Base-by-base conservation (phyloP, 78 protist genomes). In the Cavenderia fasciculata region DNA sequence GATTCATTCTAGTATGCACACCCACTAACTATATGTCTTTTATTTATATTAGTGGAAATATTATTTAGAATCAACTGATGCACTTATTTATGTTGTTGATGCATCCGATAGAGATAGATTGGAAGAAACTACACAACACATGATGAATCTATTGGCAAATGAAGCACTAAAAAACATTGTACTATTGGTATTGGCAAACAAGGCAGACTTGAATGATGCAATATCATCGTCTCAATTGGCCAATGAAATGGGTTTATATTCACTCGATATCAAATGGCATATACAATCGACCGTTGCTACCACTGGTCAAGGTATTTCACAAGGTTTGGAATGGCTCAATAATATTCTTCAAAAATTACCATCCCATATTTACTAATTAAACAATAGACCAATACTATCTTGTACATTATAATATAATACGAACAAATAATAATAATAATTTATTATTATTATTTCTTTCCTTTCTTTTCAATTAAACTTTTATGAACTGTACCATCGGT, bases 161-260 rank as follows among this genome's bases (percentile, higher is more conserved):
- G 34, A 23, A 4, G 74, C 19, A 23, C 68, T 94, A 7, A 41
- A 36, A 16, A 33, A 87, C 4, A 46, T 87, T 10, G 59, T 69
- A 5, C 33, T 96, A 8, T 57, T 96, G 2, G 38, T 96, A 21
- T 77, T 86, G 21, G 95, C 94, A 14, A 96, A 96, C 94, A 96
- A 96, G 87, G 85, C 79, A 77, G 97, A 95, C 57, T 23, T 96
- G 59, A 97, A 97, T 59, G 87, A 95, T 86, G 97, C 99, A 16
- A 93, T 96, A 96, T 43, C 56, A 0, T 94, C 92, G 0, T 85
- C 91, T 7, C 97, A 96, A 47, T 70, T 97, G 43, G 94, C 94
- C 6, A 97, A 95, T 46, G 68, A 71, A 56, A 92, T 96, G 0
- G 85, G 82, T 54, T 92, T 97, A 6, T 91, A 94, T 77, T n/a